Percentiles rank a stretch among this genome's conserved stretches.
These are phyloP conservation scores for Chaetoscypha palmicola DNA, from an alignment of 2,329 filamentous ascomycete species.

Conservation along the genomic window DNA sequence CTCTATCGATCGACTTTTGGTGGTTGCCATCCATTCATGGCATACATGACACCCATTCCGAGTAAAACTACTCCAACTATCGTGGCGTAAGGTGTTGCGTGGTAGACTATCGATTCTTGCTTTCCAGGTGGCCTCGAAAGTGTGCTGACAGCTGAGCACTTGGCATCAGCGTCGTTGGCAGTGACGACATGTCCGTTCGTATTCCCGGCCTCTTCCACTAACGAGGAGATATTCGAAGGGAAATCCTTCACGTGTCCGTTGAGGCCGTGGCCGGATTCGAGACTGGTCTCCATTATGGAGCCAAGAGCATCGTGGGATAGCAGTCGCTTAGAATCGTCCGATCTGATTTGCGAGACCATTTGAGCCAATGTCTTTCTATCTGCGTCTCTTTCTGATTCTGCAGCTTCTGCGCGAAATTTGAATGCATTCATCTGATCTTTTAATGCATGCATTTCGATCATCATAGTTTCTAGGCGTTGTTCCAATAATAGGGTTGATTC, in stretches of 20 bases:
- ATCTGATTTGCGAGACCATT: conserved; percentile 78
- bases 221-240: conserved; percentile 6
- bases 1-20: conserved; percentile 29
- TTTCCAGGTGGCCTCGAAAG: conserved; percentile 35
- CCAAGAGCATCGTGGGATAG: conserved; percentile 19
- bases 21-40: conserved; percentile 72
- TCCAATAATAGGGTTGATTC: conserved; percentile 51
- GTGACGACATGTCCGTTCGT: conserved; percentile 17
- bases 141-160: conserved; percentile 26
- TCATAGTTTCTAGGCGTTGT: conserved; percentile 25
- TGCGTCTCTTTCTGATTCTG: conserved; percentile 68
- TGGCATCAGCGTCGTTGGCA: conserved; percentile 12
- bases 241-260: conserved; percentile 12
- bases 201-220: conserved; percentile 14
- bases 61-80: conserved; percentile 77
- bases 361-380: conserved; percentile 72
- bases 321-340: conserved; percentile 49
- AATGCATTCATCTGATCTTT: conserved; percentile 50
- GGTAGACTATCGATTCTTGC: conserved; percentile 42
- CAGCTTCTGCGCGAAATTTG: conserved; percentile 68
- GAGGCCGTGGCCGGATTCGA: not conserved
- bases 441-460: conserved; percentile 26
- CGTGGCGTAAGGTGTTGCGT: conserved; percentile 67
- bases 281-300: conserved; percentile 8
- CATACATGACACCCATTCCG: conserved; percentile 79